Conservation (phyloP, 306 rosid genomes). For the Castanospermum australe region DNA sequence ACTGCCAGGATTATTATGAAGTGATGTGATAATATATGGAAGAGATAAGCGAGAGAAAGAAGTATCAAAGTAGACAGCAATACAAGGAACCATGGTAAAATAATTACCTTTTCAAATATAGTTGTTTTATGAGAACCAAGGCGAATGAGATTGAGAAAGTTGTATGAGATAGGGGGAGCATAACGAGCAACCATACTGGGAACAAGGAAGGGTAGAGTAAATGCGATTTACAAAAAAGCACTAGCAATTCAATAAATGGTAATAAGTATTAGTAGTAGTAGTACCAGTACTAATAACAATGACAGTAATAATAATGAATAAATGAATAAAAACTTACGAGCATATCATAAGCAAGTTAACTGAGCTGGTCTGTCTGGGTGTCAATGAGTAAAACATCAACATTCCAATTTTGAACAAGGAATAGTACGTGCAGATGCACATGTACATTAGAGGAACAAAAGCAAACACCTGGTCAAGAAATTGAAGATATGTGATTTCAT, state of each 20-base stretch:
- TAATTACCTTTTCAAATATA: constrained; percentile 78
- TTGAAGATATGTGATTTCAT: constrained; percentile 25
- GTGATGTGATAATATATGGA: neutral
- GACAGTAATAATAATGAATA: neutral
- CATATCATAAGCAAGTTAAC: constrained; percentile 98
- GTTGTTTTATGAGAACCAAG: constrained; percentile 55
- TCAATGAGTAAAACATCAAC: constrained; percentile 87
- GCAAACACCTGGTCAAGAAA: constrained; percentile 75
- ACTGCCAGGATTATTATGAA: neutral
- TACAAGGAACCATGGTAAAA: neutral
- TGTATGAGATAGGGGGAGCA: constrained; percentile 97
- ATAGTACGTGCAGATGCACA: constrained; percentile 97
- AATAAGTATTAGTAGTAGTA: neutral
- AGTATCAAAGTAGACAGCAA: neutral
- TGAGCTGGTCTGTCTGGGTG: constrained; percentile 92
- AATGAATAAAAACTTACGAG: constrained; percentile 69
- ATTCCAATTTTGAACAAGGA: constrained; percentile 93
- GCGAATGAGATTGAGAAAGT: constrained; percentile 90
- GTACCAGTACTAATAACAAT: neutral
- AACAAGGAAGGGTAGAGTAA: constrained; percentile 26
- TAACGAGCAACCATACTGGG: constrained; percentile 95
- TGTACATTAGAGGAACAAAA: constrained; percentile 91
- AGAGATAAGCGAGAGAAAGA: neutral
- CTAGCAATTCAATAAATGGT: neutral
- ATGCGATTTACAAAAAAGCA: constrained; percentile 19